Evolutionary conservation across 805 yeast species (phyloP), one percentile per base, ranked within the genome.

Genomic region (Kluyveromyces nonfermentans): DNA sequence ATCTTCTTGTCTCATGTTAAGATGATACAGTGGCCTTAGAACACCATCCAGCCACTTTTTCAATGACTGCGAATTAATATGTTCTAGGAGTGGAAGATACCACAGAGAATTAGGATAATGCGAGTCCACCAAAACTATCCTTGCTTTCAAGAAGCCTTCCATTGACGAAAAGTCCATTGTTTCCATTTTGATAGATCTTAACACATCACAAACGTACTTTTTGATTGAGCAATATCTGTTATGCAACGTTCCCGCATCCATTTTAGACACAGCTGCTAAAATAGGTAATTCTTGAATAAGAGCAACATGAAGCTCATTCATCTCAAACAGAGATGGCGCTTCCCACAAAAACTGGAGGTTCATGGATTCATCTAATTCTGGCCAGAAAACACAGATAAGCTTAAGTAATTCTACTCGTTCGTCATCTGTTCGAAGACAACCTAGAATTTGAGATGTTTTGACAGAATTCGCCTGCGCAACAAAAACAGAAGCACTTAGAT

Each of bases 271-370:
- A 5, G 57, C 40, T 10, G 56, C 54, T 17, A 60, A 41, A 15
- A 45, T 43, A 4, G 45, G 38, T 40, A 54, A 53, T 4, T 46
- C 43, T 33, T 49, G 49, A 10, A 56, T 30, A n/a, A 53, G 45
- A 12, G 41, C 28, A 7, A 55, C 63, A 16, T 69, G 51, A 1
- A 70, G 68, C 30, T 63, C 64, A 12, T 34, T 39, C 17, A 46
- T 49, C 18, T 37, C 44, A 2, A 12, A 35, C 7, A 40, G 50
- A 6, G 47, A 47, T 33, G 16, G 25, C 14, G 14, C 10, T 14
- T 44, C 28, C 18, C 53, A 47, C 14, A 53, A 40, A 25, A 50
- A 55, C 16, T 37, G 21, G 36, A 60, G 40, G 6, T 45, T 35
- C 5, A 33, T 20, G 10, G 63, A 63, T 35, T 57, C 59, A 31